Base-by-base conservation (phyloP, 257 asterid genomes). In the Anisodus acutangulus region DNA sequence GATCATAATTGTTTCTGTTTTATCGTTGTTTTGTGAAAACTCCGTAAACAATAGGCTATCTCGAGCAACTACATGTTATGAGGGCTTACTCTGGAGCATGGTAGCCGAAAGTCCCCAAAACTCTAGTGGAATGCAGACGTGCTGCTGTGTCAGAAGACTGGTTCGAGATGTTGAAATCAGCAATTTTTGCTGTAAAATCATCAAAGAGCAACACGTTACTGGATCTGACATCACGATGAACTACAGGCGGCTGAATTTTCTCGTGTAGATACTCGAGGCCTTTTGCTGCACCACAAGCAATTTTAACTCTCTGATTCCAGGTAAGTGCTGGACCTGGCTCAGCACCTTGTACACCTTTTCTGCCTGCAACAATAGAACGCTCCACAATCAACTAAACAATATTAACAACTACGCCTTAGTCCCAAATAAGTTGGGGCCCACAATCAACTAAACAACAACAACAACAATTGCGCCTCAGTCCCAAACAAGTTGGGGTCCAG, bases 61-160 rank as follows among this genome's bases (percentile, higher is more conserved):
- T 45, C 0, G 58, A 71, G 57, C 22, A 71, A 71, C 58, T 45
- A 49, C 43, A 49, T 49, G 22, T 74, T 74, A n/a, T 49, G 39
- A 84, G 22, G 80, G 78, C 92, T 91, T 83, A 93, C 97, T 95
- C 98, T 13, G 99, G 97, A 59, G 97, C 97, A 86, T 94, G 99
- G 91, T 95, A 93, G 76, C 97, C 97, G 69, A 95, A 95, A 11
- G 99, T 95, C 9, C 99, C 98, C 64, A 95, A 88, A 59, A 94
- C 98, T 82, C 98, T 88, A 9, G 99, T 95, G 3, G 98, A 95
- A 84, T 94, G 99, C 89, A 94, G 88, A n/a, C 97, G 91, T 26
- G 99, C 98, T 47, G 99, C 97, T 5, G 98, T 93, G 83, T 95
- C 99, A 0, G 99, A 95, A 3, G 94, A 91, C 88, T 94, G 98